A percentile compares a stretch with the other conserved stretches of the same genome.
Conservation (phyloP, 257 asterid species). For the Capsicum pubescens region DNA sequence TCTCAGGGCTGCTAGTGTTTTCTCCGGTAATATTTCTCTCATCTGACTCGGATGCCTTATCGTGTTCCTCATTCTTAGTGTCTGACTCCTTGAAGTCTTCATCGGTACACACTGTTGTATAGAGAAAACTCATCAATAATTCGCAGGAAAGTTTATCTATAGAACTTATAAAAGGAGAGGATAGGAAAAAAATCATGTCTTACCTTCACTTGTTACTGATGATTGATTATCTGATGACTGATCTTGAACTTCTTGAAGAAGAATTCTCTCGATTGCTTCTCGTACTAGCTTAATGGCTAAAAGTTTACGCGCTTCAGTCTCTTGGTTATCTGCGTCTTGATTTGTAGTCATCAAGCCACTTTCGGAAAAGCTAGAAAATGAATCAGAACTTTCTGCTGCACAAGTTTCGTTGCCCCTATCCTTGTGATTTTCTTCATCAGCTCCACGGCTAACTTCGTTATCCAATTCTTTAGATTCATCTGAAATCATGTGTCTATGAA, state of each 20-base stretch:
- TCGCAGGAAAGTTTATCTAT: neutral
- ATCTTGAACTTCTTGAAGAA: constrained; percentile 89
- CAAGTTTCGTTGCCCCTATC: constrained; percentile 32
- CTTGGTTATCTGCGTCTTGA: constrained; percentile 49
- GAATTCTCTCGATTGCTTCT: constrained; percentile 93
- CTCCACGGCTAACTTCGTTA: neutral
- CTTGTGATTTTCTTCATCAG: constrained; percentile 31
- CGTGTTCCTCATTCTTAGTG: neutral
- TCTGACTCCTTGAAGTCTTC: neutral
- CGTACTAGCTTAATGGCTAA: constrained; percentile 82
- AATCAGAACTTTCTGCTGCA: constrained; percentile 32
- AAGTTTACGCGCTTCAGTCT: constrained; percentile 60
- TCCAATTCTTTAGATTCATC: constrained; percentile 34
- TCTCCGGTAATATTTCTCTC: neutral
- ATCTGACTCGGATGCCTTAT: neutral
- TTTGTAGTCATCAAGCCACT: constrained; percentile 34
- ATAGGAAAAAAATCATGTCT: constrained; percentile 14
- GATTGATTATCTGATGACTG: constrained; percentile 71
- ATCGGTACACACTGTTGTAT: neutral
- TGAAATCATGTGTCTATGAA: constrained; percentile 44
- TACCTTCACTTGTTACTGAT: constrained; percentile 54
- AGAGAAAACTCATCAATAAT: neutral
- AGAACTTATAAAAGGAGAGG: neutral
- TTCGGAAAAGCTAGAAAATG: constrained; percentile 32
- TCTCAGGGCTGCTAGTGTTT: neutral